Evolutionary conservation across 164 flowering plant species (phyloP), one percentile per base, ranked within the genome.

Genomic region (Kingdonia uniflora): DNA sequence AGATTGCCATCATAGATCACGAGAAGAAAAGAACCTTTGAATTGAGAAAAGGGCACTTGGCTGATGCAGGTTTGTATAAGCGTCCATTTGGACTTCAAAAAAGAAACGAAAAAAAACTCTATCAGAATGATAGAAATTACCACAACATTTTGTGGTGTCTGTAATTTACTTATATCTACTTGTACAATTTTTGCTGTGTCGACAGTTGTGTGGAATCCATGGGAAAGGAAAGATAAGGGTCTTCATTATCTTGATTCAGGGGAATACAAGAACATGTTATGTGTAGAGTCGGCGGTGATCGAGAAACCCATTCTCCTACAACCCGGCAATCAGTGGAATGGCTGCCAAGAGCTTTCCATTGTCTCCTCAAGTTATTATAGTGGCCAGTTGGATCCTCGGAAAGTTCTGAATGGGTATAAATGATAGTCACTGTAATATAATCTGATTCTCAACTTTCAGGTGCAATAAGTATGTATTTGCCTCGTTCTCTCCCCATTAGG

Each of bases 41-140:
- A 4, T 67, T 89, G 19, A 75, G 80, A 54, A 85, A 89, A 62
- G 84, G 76, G 43, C 86, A 86, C 51, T 56, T 89, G 73, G 78
- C 82, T 20, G 95, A 89, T 74, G 84, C 95, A 65, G 92, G 97
- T 87, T n/a, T n/a, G n/a, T n/a, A n/a, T n/a, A n/a, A n/a, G n/a
- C n/a, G n/a, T n/a, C n/a, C n/a, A n/a, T n/a, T n/a, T n/a, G n/a
- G n/a, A n/a, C n/a, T n/a, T n/a, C n/a, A n/a, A n/a, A n/a, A n/a
- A n/a, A n/a, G n/a, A n/a, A n/a, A n/a, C n/a, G n/a, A n/a, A n/a
- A n/a, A n/a, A n/a, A n/a, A n/a, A n/a, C n/a, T n/a, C n/a, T n/a
- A n/a, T n/a, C n/a, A n/a, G n/a, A n/a, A n/a, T n/a, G n/a, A n/a
- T n/a, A n/a, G n/a, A n/a, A n/a, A n/a, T n/a, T n/a, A n/a, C n/a